phyloP scores from a whole-genome alignment of 768 basidiomycete genomes.

The Fomitopsis pulvina region DNA sequence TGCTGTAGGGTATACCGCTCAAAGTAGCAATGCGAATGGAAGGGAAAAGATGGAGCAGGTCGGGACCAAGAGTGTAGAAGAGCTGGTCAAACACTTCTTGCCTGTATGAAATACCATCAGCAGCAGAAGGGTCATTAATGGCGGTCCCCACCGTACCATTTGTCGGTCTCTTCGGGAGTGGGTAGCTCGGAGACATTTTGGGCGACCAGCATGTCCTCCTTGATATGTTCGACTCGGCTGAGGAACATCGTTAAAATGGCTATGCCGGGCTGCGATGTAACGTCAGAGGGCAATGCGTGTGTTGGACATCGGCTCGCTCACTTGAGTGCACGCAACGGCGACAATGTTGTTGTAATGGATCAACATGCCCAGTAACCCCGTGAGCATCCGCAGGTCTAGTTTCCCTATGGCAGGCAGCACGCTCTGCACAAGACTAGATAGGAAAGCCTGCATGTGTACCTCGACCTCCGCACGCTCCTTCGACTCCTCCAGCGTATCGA shows the following conservation, averaged over 20 bases:
- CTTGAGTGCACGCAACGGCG: constrained; percentile 71
- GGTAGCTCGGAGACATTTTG: constrained; percentile 48
- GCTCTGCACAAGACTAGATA: constrained; percentile 80
- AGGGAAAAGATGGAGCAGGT: constrained; percentile 81
- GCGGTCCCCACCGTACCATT: constrained; percentile 46
- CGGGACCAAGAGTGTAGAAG: constrained; percentile 71
- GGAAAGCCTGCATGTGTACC: constrained; percentile 85
- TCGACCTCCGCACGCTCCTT: constrained; percentile 65
- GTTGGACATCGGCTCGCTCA: constrained; percentile 30
- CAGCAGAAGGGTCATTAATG: background rate
- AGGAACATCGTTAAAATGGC: constrained; percentile 87
- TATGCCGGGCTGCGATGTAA: constrained; percentile 69
- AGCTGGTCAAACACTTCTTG: constrained; percentile 83
- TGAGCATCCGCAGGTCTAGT: constrained; percentile 74
- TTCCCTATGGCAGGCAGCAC: constrained; percentile 77
- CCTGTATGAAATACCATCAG: constrained; percentile 44
- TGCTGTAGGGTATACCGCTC: constrained; percentile 27
- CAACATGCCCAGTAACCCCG: constrained; percentile 79
- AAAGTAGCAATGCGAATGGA: constrained; percentile 65
- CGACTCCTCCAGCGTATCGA: constrained; percentile 62
- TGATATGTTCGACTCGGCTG: constrained; percentile 89
- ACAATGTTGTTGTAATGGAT: constrained; percentile 74
- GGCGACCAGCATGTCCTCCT: constrained; percentile 53
- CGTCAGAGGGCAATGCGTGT: constrained; percentile 1
- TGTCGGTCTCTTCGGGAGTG: constrained; percentile 67